Conservation (phyloP, 306 rosid species). For the Prunus fruticosa region DNA sequence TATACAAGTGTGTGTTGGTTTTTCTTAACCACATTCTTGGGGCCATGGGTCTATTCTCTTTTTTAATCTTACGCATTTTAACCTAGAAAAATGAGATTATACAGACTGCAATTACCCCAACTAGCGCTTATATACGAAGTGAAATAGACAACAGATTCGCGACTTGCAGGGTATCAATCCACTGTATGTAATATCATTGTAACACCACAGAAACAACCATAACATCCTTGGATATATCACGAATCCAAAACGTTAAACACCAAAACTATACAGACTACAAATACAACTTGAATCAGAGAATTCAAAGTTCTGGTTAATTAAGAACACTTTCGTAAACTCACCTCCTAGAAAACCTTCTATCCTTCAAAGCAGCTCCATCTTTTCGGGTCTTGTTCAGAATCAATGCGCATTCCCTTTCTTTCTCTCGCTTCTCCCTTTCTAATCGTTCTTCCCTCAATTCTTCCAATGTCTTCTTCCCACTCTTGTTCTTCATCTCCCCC, state of each 20-base stretch:
- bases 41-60: too few relatives aligned
- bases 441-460: slow-evolving; percentile 80
- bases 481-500: slow-evolving; percentile 40
- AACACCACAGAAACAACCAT: background rate
- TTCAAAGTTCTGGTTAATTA: background rate
- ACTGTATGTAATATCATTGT: background rate
- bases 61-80: too few relatives aligned
- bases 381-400: slow-evolving; percentile 30
- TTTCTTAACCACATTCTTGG: background rate
- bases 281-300: background rate
- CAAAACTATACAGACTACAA: background rate
- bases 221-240: background rate
- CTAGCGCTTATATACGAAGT: background rate
- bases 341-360: slow-evolving; percentile 45
- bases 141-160: background rate
- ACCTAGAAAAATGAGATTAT: too few relatives aligned
- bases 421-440: slow-evolving; percentile 74
- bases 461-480: slow-evolving; percentile 66
- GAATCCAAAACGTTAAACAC: background rate
- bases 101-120: background rate
- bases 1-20: background rate
- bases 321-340: slow-evolving; percentile 18
- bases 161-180: background rate
- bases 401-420: slow-evolving; percentile 72
- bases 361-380: slow-evolving; percentile 24